A percentile compares a stretch with the other conserved stretches of the same genome.
Conservation (phyloP, 352 stramenopile genomes). For the Phytophthora hibernalis region DNA sequence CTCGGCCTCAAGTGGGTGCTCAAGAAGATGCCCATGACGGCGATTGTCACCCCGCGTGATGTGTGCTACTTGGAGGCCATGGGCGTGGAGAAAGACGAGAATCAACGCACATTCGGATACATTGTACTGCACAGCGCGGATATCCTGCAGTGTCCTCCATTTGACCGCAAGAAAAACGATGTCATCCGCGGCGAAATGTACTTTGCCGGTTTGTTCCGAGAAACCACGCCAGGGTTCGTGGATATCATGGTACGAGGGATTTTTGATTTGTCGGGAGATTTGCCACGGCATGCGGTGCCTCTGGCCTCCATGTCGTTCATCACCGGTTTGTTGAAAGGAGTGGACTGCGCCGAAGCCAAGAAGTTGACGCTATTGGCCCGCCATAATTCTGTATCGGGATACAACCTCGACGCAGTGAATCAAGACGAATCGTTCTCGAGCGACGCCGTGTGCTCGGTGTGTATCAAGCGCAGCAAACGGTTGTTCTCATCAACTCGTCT, state of each 20-base stretch:
- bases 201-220: constrained; percentile 47
- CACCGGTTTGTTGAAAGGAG: constrained; percentile 39
- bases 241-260: constrained; percentile 54
- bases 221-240: constrained; percentile 46
- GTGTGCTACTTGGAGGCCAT: constrained; percentile 51
- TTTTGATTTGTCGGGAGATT: constrained; percentile 49
- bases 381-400: constrained; percentile 29
- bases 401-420: constrained; percentile 31
- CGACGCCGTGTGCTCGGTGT: constrained; percentile 38
- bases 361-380: constrained; percentile 57
- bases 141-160: constrained; percentile 48
- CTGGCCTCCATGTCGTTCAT: constrained; percentile 49
- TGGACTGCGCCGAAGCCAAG: constrained; percentile 59
- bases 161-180: constrained; percentile 32
- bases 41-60: constrained; percentile 32
- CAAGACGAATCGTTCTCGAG: constrained; percentile 17
- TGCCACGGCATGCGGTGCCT: constrained; percentile 40
- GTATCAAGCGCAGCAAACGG: constrained; percentile 33
- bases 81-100: constrained; percentile 46
- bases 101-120: constrained; percentile 48
- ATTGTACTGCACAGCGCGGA: constrained; percentile 57
- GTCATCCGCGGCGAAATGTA: constrained; percentile 46
- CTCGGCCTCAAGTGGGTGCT: constrained; percentile 61
- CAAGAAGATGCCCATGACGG: constrained; percentile 42
- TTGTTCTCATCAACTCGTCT: constrained; percentile 32